Conservation (phyloP, 1,139 yeast genomes). For the Blastobotrys buckinghamii region DNA sequence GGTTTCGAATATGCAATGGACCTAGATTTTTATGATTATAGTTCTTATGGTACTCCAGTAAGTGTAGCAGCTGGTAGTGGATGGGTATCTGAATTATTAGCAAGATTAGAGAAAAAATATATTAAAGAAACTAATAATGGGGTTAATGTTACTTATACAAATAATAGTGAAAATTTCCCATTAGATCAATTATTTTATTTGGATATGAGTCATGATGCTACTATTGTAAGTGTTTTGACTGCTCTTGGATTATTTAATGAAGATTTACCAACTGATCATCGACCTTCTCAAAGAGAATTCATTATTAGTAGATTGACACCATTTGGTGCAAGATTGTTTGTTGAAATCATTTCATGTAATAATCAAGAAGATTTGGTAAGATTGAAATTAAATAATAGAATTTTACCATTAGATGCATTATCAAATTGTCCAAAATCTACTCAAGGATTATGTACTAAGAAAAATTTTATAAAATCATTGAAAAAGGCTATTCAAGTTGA, state of each 20-base stretch:
- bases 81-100: constrained; percentile 37
- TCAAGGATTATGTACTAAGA: constrained; percentile 35
- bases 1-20: constrained; percentile 44
- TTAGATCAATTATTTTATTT: constrained; percentile 38
- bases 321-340: constrained; percentile 38
- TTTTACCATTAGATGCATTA: constrained; percentile 36
- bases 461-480: constrained; percentile 33
- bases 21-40: constrained; percentile 37
- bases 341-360: constrained; percentile 37
- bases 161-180: constrained; percentile 33
- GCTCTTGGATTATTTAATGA: constrained; percentile 36
- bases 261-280: constrained; percentile 32
- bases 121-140: constrained; percentile 29
- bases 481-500: constrained; percentile 30
- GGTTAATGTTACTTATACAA: constrained; percentile 35
- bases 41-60: constrained; percentile 35
- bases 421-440: constrained; percentile 32
- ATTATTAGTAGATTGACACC: constrained; percentile 39
- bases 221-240: constrained; percentile 36
- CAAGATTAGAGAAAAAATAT: constrained; percentile 30
- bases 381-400: constrained; percentile 36
- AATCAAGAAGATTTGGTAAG: constrained; percentile 29
- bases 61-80: constrained; percentile 41
- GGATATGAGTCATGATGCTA: constrained; percentile 41
- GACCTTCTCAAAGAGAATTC: constrained; percentile 38